Evolutionary conservation across 306 rosid genomes (phyloP), one percentile per base, ranked within the genome.

Genomic region (Sophora flavescens): DNA sequence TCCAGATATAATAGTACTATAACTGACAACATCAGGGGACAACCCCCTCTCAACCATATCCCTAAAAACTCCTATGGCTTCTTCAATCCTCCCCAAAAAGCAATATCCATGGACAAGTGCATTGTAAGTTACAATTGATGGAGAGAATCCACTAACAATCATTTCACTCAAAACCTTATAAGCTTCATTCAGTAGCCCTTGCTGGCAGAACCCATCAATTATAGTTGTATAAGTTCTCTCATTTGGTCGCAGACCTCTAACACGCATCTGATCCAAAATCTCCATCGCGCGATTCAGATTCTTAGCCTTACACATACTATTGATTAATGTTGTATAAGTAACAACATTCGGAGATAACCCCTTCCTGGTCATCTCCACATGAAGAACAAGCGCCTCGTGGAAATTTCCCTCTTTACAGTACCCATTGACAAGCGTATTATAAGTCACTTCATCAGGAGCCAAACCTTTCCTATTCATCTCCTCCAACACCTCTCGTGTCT

Each of bases 1-100:
- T 72, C 97, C 90, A 17, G 96, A 88, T 79, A 94, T 87, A 32
- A 91, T 74, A 26, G 98, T 90, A 81, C 97, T 90, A 80, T 94
- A 90, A 82, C 90, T 94, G 15, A 94, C 90, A 15, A 90, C 89
- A 84, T 94, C 94, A 7, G 91, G 97, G 16, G 47, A 71, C 74
- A 93, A 80, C 32, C 93, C 93, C 72, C 74, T 89, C 74, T 75
- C 87, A 42, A 68, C 62, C 88, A 94, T 94, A 56, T 85, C 87
- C 77, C 81, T 80, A 44, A 91, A 54, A 54, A 91, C 63, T 17
- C 80, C 84, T 36, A 68, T 72, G 68, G 94, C 96, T 41, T 91
- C 93, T 44, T 94, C 97, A 61, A 86, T 79, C 80, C 89, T 85
- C 54, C 93, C 97, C 68, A 85, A 63, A 63, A 87, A 78, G 85